These are phyloP conservation scores for Colletotrichum lentis DNA, from an alignment of 2,329 filamentous ascomycete species.

Conservation along the genomic window DNA sequence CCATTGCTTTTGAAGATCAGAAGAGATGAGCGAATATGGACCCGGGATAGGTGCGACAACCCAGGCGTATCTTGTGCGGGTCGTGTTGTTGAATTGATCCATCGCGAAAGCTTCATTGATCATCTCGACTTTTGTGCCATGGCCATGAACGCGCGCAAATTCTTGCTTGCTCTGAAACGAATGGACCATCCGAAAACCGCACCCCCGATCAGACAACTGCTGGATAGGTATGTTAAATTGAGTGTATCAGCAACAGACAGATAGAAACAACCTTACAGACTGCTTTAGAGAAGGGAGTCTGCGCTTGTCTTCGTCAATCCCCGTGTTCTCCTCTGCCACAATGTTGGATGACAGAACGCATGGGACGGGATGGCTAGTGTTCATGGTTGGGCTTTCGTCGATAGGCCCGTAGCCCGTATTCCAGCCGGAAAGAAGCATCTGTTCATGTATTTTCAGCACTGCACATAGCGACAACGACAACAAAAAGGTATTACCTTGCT, in stretches of 20 bases:
- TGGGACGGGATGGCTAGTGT: background rate
- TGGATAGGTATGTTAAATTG: background rate
- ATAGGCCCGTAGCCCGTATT: constrained; percentile 11
- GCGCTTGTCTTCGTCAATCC: background rate
- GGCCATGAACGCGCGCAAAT: constrained; percentile 27
- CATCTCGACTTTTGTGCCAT: constrained; percentile 30
- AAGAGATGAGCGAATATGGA: constrained; percentile 17
- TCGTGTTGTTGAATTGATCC: constrained; percentile 13
- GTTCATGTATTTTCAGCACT: background rate
- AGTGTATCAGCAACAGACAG: background rate
- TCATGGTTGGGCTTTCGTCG: background rate
- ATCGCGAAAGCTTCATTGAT: constrained; percentile 5
- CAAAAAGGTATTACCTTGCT: background rate
- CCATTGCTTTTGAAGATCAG: constrained; percentile 31
- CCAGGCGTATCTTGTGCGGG: constrained; percentile 19
- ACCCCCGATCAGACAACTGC: constrained; percentile 2
- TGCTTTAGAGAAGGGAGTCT: background rate
- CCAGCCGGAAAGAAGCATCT: constrained; percentile 9
- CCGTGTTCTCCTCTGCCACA: background rate
- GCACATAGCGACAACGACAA: background rate
- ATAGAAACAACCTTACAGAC: background rate
- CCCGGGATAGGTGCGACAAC: constrained; percentile 15
- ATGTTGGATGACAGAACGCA: no score
- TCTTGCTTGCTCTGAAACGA: constrained; percentile 20
- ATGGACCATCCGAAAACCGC: constrained; percentile 29